Base-by-base conservation (phyloP, 1,284 basidiomycete genomes). In the Ceratobasidium sp. region DNA sequence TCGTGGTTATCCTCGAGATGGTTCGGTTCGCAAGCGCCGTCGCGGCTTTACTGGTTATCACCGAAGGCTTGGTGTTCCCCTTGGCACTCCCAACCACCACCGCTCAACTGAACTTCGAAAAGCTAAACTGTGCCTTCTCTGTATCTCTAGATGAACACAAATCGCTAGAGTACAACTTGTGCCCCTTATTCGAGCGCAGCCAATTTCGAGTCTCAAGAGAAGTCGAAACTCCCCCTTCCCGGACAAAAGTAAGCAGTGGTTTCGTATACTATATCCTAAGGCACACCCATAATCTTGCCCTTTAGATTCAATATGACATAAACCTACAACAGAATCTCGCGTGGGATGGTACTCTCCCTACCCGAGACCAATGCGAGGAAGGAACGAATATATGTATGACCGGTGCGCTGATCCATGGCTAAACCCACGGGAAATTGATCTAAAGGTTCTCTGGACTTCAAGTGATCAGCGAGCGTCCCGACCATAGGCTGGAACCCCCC, bases 261-360 rank as follows among this genome's bases (percentile, higher is more conserved):
- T 41, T 41, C 18, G 20, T 10, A 30, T 54, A 33, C 30, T 44
- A 38, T 18, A 38, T 1, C 27, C 12, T 33, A 48, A 48, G 30
- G 3, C 4, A 55, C 33, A n/a, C 41, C 27, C 18, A 18, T 38
- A 35, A 16, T 44, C 20, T 52, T 46, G 35, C 60, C 16, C 14
- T 38, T 33, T 41, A 74, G 71, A 74, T 74, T 4, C 44, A 74
- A 30, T 74, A 74, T 54, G 71, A 74, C 23, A 74, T 74, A 41
- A 74, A 27, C 23, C 10, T 74, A 30, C 44, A 44, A 6, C 30
- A 52, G 18, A 41, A 54, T 33, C 16, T 74, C 18, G 48, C 23
- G 20, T 74, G 71, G 71, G 71, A 74, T 64, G 71, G 71, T n/a
- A 74, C 71, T 52, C 71, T 74, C 18, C 71, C 71, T 27, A 23